Base-by-base conservation (phyloP, 176 grass and related monocot genomes). In the Hsuehochloa calcarea region DNA sequence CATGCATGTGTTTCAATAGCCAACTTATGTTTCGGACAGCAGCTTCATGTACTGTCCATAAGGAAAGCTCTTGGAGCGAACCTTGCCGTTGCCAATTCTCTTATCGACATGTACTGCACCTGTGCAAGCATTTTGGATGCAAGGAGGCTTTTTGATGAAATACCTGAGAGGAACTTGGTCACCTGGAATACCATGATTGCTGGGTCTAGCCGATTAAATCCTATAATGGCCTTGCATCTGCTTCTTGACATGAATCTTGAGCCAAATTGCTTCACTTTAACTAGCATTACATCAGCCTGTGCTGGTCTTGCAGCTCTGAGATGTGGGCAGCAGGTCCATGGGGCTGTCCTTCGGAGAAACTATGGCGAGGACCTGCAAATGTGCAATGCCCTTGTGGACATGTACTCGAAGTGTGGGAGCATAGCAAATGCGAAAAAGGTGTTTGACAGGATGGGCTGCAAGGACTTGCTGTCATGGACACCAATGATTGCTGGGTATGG, bases 151-250 rank as follows among this genome's bases (percentile, higher is more conserved):
- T 94, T 94, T 77, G 59, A 79, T 73, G 84, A 85, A 87, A 89
- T 89, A 62, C 44, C 65, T 35, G 67, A 56, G 45, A 91, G 63
- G 67, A 90, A 87, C 67, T 41, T 88, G 69, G 81, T 90, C 74
- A 90, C 78, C 19, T 92, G 90, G 90, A 92, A 94, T 46, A 87
- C 89, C 22, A 92, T 92, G 85, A 94, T 91, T 70, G 80, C 81
- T 49, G 85, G 84, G 38, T 84, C 47, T 68, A 86, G 77, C 77
- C 55, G 82, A 14, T 43, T 16, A 16, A 78, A 75, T 87, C 80
- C 82, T 14, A 62, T 80, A 46, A 74, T 91, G 74, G 74, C 90
- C n/a, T 80, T 94, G 55, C 89, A 85, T 11, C 73, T 94, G 8
- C 81, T 94, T 72, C 14, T 80, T 26, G 68, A 85, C 56, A 94